A percentile compares a stretch with the other conserved stretches of the same genome.
phyloP scores from a whole-genome alignment of 1,139 yeast species.

The Yamadazyma diddensiae region DNA sequence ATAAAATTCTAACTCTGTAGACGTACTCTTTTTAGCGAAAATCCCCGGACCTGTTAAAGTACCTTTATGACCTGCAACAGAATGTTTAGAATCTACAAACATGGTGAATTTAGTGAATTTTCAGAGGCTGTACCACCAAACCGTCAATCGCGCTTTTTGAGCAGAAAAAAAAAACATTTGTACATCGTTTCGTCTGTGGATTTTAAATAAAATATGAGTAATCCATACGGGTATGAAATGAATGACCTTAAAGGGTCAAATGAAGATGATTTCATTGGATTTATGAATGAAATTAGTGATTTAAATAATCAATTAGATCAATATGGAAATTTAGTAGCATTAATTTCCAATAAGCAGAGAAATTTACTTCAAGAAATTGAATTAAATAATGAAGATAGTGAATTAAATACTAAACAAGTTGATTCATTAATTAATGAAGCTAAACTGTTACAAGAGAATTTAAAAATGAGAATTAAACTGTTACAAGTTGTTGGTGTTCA shows the following conservation, averaged over 20 bases:
- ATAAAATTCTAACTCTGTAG: constrained; percentile 74
- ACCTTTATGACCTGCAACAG: constrained; percentile 93
- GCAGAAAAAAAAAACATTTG: neutral
- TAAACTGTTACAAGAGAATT: constrained; percentile 67
- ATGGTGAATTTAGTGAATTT: neutral
- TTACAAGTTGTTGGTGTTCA: constrained; percentile 66
- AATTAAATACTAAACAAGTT: constrained; percentile 69
- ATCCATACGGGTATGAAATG: constrained; percentile 37
- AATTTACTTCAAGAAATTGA: constrained; percentile 75
- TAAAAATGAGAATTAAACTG: constrained; percentile 73
- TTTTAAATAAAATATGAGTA: constrained; percentile 19
- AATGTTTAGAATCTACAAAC: constrained; percentile 24
- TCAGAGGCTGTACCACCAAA: neutral
- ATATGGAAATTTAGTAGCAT: constrained; percentile 71
- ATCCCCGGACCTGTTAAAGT: constrained; percentile 61
- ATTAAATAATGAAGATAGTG: constrained; percentile 74
- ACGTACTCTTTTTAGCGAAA: constrained; percentile 65
- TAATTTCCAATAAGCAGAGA: constrained; percentile 79
- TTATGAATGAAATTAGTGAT: constrained; percentile 80
- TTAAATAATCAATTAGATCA: constrained; percentile 79
- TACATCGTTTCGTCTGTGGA: neutral
- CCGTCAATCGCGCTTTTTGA: neutral
- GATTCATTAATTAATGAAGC: constrained; percentile 79
- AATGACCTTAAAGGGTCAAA: constrained; percentile 24
- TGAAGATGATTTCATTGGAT: constrained; percentile 64